A percentile compares a stretch with the other conserved stretches of the same genome.
Conservation (phyloP, 495 filamentous ascomycete genomes). For the Lichenothelia convexa region DNA sequence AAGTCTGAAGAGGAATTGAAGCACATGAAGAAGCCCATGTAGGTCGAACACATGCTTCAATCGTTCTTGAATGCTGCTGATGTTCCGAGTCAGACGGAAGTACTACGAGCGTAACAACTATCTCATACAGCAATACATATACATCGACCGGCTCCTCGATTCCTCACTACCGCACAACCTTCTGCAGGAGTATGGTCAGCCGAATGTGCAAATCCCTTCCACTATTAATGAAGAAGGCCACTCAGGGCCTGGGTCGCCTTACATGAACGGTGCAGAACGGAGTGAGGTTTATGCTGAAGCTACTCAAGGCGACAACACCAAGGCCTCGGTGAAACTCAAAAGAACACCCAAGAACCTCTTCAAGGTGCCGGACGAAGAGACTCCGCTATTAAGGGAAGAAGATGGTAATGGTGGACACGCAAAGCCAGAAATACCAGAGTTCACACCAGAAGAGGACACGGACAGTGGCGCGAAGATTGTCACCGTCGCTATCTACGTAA, state of each 20-base stretch:
- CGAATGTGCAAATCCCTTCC: conserved; percentile 32
- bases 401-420: conserved; percentile 15
- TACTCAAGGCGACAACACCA: background rate
- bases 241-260: conserved; percentile 3
- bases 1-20: conserved; percentile 48
- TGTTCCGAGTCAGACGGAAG: conserved; percentile 30
- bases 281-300: too few species aligned
- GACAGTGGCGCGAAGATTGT: conserved; percentile 51
- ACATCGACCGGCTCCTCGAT: conserved; percentile 80
- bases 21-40: conserved; percentile 45
- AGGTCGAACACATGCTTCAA: conserved; percentile 7
- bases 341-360: conserved; percentile 70
- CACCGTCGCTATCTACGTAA: conserved; percentile 65
- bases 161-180: conserved; percentile 72
- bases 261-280: conserved; percentile 2
- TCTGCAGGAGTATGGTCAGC: conserved; percentile 64
- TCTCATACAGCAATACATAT: conserved; percentile 71
- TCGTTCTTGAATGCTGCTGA: conserved; percentile 1
- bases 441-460: conserved; percentile 34
- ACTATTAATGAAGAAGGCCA: conserved; percentile 35
- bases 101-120: conserved; percentile 76
- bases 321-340: conserved; percentile 34
- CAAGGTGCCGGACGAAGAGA: conserved; percentile 49
- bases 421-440: conserved; percentile 15
- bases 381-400: conserved; percentile 33